Evolutionary conservation across 768 basidiomycete species (phyloP), one percentile per base, ranked within the genome.

Genomic region (Lactarius tabidus): DNA sequence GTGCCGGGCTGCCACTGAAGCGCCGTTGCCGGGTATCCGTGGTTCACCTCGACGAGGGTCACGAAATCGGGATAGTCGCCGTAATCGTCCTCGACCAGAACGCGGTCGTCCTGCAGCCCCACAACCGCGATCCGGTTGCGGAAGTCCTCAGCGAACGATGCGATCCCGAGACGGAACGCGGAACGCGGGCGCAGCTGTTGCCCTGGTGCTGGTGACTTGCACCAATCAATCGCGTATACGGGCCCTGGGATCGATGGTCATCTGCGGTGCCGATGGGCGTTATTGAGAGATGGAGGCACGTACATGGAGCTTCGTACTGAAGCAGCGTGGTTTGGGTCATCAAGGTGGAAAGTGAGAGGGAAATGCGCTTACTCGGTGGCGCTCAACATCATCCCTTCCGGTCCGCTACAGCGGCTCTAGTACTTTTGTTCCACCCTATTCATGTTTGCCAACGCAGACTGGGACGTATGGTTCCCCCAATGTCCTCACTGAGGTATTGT

Each of bases 11-110:
- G 94, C 91, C 95, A 98, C 71, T 90, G 93, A 56, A 98, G 77
- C 74, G 87, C 90, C 17, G 95, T 98, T 12, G 93, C 92, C 20
- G 97, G 97, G 77, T 96, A 98, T 53, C 91, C 89, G 69, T 97
- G 91, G 68, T 86, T 83, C 1, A 88, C 85, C 70, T 91, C 87
- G 65, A 92, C 93, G 26, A 95, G 83, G 6, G 89, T 88, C 45
- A 88, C 86, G 74, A 96, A 97, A 77, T 95, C 91, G 10, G 89
- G 84, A 72, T 92, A 91, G 73, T 90, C 86, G 43, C 84, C 85
- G 71, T 85, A 90, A 72, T 93, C 89, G 69, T 93, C 90, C 70
- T 92, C 90, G 4, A 90, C 89, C 15, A 94, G 82, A n/a, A 91
- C 89, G 31, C 90, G 85, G 71, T 95, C 93, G 70, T 93, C 92